A percentile compares a stretch with the other conserved stretches of the same genome.
phyloP scores from a whole-genome alignment of 495 filamentous ascomycete species.

The Penicillium angulare region DNA sequence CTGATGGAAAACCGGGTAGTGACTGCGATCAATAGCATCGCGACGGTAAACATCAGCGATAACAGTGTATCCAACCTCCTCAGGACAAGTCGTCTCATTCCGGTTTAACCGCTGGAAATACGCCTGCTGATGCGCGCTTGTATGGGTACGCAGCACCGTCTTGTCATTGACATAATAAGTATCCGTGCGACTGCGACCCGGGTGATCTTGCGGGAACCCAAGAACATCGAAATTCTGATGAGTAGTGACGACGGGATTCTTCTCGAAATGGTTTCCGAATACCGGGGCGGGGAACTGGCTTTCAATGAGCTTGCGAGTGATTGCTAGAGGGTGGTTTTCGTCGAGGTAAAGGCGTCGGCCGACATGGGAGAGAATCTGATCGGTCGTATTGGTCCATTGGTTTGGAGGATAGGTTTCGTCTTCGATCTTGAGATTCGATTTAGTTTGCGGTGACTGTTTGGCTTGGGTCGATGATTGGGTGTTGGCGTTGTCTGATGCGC shows the following conservation, averaged over 20 bases:
- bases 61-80: slow-evolving; percentile 79
- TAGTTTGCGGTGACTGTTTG: slow-evolving; percentile 3
- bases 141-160: slow-evolving; percentile 89
- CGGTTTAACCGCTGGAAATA: slow-evolving; percentile 62
- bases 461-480: slow-evolving; percentile 8
- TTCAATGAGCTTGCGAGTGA: slow-evolving; percentile 90
- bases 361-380: slow-evolving; percentile 69
- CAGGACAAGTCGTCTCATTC: slow-evolving; percentile 48
- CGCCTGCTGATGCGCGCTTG: slow-evolving; percentile 86
- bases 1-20: slow-evolving; percentile 98
- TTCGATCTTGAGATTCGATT: slow-evolving; percentile 50
- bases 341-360: slow-evolving; percentile 78
- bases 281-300: slow-evolving; percentile 73
- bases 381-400: slow-evolving; percentile 80
- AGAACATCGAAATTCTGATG: slow-evolving; percentile 93
- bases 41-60: slow-evolving; percentile 95
- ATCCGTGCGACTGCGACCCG: slow-evolving; percentile 81
- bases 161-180: slow-evolving; percentile 92
- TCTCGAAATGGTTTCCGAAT: slow-evolving; percentile 72
- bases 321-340: slow-evolving; percentile 82
- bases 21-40: slow-evolving; percentile 89
- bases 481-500: slow-evolving; percentile 18
- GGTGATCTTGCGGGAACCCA: slow-evolving; percentile 84
- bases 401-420: slow-evolving; percentile 65
- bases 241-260: slow-evolving; percentile 82